Evolutionary conservation across 768 basidiomycete genomes (phyloP), one percentile per base, ranked within the genome.

Genomic region (Amanita subjunquillea): DNA sequence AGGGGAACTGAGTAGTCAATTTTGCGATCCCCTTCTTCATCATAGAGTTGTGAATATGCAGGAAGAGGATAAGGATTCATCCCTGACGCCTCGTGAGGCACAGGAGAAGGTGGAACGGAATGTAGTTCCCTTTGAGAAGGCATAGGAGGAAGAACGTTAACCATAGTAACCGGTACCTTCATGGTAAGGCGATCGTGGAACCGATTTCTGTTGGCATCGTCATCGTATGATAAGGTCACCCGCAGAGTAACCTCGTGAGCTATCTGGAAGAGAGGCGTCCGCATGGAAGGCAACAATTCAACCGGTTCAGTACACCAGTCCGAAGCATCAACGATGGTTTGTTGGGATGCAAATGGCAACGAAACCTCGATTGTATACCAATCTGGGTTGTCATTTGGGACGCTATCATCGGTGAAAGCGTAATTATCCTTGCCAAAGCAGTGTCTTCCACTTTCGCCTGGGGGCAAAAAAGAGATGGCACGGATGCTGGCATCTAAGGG

Each of bases 11-110:
- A 78, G 55, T 77, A 73, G 60, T 90, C 87, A 46, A 86, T 71
- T 67, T 80, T 85, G 51, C 75, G 74, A 49, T 88, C 83, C 15
- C 90, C 89, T 58, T 87, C 85, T 15, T 71, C 60, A 60, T 90
- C 69, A 67, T 83, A 91, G 17, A 91, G 71, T 57, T 89, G 86
- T 4, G 85, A 87, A 61, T 91, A 91, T 3, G 82, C 76, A 2
- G 89, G 90, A 17, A 88, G 77, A 25, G 57, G 64, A 8, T 58
- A 48, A 32, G 68, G 50, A 3, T 20, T 29, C 39, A n/a, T 40
- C 8, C 15, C 8, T 9, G 25, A 8, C 15, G 25, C 13, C 22
- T 25, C 1, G 13, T 23, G n/a, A 6, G 37, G 25, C 10, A 38
- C 4, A 1, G 12, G 10, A 15, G 25, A 13, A 30, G 38, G 37